Evolutionary conservation across 2,329 filamentous ascomycete species (phyloP), one percentile per base, ranked within the genome.

Genomic region (Phialophora macrospora): DNA sequence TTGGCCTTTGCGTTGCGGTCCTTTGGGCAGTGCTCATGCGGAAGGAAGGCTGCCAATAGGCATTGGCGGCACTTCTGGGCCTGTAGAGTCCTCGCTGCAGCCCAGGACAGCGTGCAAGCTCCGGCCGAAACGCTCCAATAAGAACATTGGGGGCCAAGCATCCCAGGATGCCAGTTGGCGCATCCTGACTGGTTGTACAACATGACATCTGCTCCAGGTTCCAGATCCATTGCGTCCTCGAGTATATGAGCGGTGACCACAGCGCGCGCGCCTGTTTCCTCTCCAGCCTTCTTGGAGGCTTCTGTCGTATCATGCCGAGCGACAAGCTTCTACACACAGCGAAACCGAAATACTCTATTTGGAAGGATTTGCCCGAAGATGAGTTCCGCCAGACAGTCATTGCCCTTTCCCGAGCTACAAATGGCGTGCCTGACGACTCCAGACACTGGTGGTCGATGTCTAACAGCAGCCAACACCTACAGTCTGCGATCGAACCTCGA

Each of bases 331-430:
- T 68, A 48, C 66, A 62, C 9, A 73, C 71, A 4, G 69, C 71
- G 11, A 41, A 14, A 9, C 49, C 28, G 26, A 34, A 70, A 7
- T 24, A 63, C 17, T 72, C 72, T 20, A 72, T 73, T 57, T 73
- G 72, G 72, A 61, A 56, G 34, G 48, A 51, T 22, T 24, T 73
- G 17, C 41, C 63, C 11, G 66, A 68, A 54, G 57, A 67, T 26
- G 57, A 32, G 7, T 74, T 74, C 63, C 71, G 72, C 20, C 59
- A 61, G 38, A 66, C 67, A 20, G 60, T 72, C 26, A 60, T 72
- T 32, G 62, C 30, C 12, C 70, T 74, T n/a, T 64, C 69, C 30
- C 48, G 34, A 54, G 55, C 44, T 20, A 69, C 62, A 3, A 57
- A 62, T 38, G 63, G 60, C 5, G 61, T 68, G 5, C 64, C 65